Conservation (phyloP, 805 yeast species). For the Peterozyma toletana region DNA sequence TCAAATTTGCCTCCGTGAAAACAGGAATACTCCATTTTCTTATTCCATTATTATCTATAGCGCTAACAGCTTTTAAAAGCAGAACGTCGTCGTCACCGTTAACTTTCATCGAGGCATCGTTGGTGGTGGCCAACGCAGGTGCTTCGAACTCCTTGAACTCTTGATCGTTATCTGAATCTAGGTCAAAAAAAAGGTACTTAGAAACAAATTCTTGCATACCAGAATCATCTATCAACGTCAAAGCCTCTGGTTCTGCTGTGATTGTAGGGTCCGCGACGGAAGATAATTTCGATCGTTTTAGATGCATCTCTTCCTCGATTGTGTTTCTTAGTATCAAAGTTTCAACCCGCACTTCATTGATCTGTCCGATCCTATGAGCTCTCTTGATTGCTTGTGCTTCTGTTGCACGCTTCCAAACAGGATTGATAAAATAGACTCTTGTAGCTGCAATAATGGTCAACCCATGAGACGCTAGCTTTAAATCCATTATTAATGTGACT, state of each 20-base stretch:
- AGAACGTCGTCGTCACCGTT: slow-evolving; percentile 7
- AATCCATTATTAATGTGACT: slow-evolving; percentile 55
- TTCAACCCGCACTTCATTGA: slow-evolving; percentile 58
- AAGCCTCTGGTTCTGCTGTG: slow-evolving; percentile 11
- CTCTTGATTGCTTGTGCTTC: slow-evolving; percentile 76
- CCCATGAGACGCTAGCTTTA: slow-evolving; percentile 63
- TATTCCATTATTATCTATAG: not conserved
- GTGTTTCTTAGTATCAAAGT: slow-evolving; percentile 57
- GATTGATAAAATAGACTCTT: slow-evolving; percentile 61
- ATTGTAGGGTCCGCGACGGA: slow-evolving; percentile 9
- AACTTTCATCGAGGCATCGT: not conserved
- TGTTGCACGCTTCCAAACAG: slow-evolving; percentile 61
- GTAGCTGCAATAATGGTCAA: slow-evolving; percentile 63
- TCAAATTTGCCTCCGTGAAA: slow-evolving; percentile 22
- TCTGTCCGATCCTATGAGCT: slow-evolving; percentile 72
- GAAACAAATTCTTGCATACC: slow-evolving; percentile 53
- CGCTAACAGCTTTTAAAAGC: slow-evolving; percentile 18
- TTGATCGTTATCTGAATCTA: slow-evolving; percentile 19
- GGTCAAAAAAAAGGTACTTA: slow-evolving; percentile 37
- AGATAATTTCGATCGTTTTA: slow-evolving; percentile 14
- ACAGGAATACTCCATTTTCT: slow-evolving; percentile 29
- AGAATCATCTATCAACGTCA: slow-evolving; percentile 47
- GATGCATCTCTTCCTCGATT: slow-evolving; percentile 63
- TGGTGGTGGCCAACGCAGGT: slow-evolving; percentile 8
- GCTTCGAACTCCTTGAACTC: slow-evolving; percentile 32